phyloP scores from a whole-genome alignment of 768 basidiomycete species.

The Suillus hirtellus region DNA sequence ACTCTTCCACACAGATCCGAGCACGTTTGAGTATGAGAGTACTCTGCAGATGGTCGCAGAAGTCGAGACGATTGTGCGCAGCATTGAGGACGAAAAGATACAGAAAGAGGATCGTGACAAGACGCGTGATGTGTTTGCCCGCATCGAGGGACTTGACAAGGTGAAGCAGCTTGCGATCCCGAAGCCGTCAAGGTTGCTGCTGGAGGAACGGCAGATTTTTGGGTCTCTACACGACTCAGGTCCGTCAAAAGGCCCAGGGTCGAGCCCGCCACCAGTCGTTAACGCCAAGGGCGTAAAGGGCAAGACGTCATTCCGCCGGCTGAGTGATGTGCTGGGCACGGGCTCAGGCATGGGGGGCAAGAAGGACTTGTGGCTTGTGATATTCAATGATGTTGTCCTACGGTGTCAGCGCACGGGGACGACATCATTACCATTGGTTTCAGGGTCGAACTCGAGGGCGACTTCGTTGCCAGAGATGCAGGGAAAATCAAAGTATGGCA shows the following conservation, averaged over 20 bases:
- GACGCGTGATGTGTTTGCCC: conserved; percentile 92
- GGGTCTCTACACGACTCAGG: conserved; percentile 19
- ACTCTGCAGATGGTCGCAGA: conserved; percentile 96
- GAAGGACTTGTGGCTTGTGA: conserved; percentile 92
- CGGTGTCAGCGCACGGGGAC: conserved; percentile 89
- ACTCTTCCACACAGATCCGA: conserved; percentile 95
- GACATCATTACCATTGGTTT: conserved; percentile 78
- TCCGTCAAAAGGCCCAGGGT: conserved; percentile 28
- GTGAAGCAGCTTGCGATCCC: conserved; percentile 90
- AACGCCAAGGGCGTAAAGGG: conserved; percentile 64
- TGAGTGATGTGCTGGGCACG: conserved; percentile 83
- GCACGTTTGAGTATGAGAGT: conserved; percentile 95
- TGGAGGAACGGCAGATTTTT: conserved; percentile 70
- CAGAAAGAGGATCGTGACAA: conserved; percentile 95
- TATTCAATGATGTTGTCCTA: conserved; percentile 94
- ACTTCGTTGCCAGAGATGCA: conserved; percentile 83
- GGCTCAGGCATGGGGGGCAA: conserved; percentile 60
- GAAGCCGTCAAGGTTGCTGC: conserved; percentile 83
- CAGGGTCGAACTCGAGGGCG: conserved; percentile 64
- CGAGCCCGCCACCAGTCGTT: conserved; percentile 38
- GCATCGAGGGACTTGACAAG: conserved; percentile 95
- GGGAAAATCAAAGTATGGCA: conserved; percentile 83
- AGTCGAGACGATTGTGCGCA: conserved; percentile 93
- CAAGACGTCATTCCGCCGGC: conserved; percentile 84
- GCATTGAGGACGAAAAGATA: conserved; percentile 98